These are phyloP conservation scores for Theobroma grandiflorum DNA, from an alignment of 441 rosid species.

Conservation along the genomic window DNA sequence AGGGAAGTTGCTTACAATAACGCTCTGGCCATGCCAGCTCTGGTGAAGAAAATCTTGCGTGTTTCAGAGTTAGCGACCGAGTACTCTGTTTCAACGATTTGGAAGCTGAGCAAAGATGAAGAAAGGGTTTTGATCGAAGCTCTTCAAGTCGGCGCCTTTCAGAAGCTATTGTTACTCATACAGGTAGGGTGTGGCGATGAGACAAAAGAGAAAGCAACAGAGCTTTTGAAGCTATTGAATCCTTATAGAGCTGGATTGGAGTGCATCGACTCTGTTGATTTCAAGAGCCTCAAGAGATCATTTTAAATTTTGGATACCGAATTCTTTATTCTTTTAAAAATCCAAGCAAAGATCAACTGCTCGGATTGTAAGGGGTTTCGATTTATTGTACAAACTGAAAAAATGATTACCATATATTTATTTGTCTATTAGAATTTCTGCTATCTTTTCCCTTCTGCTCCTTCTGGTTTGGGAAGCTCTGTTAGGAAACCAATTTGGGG, in stretches of 20 bases:
- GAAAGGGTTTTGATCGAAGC: conserved; percentile 41
- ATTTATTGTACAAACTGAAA: not conserved
- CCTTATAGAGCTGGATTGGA: conserved; percentile 58
- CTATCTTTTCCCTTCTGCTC: not conserved
- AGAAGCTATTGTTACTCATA: conserved; percentile 58
- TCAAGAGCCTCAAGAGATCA: conserved; percentile 62
- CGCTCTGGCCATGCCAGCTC: conserved; percentile 46
- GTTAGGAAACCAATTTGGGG: too few species aligned
- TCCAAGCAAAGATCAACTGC: not conserved
- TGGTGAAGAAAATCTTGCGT: conserved; percentile 59
- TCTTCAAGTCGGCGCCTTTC: conserved; percentile 65
- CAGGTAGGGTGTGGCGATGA: conserved; percentile 54
- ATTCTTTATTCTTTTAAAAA: conserved; percentile 14
- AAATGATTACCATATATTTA: too few species aligned
- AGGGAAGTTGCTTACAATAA: conserved; percentile 43
- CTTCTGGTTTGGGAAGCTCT: not conserved
- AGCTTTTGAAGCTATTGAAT: conserved; percentile 62
- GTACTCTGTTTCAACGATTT: conserved; percentile 50
- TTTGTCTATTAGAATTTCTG: too few species aligned
- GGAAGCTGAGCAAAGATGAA: conserved; percentile 49
- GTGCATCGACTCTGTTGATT: conserved; percentile 60
- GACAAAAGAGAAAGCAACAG: conserved; percentile 59
- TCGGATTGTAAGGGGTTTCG: not conserved
- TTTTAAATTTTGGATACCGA: conserved; percentile 34
- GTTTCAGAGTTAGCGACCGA: conserved; percentile 49